Percentiles rank a stretch among this genome's conserved stretches.
Evolutionary conservation across 2,329 filamentous ascomycete species (phyloP).

Genomic region (Trichoderma sp.): DNA sequence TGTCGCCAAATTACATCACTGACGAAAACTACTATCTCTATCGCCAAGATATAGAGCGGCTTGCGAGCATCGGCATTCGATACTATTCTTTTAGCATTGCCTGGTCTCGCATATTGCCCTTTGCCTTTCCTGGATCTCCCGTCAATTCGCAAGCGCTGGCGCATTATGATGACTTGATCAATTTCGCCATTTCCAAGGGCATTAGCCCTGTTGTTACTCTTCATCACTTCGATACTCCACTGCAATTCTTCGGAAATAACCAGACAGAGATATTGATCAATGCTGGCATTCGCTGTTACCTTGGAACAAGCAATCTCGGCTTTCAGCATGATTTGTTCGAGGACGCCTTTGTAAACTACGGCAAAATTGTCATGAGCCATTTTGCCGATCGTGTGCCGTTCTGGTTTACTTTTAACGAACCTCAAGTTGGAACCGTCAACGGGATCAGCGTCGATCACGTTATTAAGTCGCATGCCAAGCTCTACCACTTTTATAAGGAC

Average conservation of each 20-base stretch:
- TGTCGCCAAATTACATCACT: not conserved
- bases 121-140: not conserved
- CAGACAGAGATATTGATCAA: not conserved
- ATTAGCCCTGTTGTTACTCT: not conserved
- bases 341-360: slow-evolving; percentile 57
- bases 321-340: slow-evolving; percentile 52
- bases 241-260: not conserved
- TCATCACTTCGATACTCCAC: not conserved
- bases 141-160: not conserved
- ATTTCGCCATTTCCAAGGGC: not conserved
- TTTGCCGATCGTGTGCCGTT: slow-evolving; percentile 55
- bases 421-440: slow-evolving; percentile 47
- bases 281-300: not conserved
- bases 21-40: not conserved
- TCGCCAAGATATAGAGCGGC: not conserved
- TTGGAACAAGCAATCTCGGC: slow-evolving; percentile 41
- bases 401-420: slow-evolving; percentile 61
- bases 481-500: slow-evolving; percentile 59
- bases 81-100: not conserved
- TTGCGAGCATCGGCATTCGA: not conserved
- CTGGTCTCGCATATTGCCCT: not conserved
- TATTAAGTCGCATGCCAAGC: slow-evolving; percentile 52
- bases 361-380: slow-evolving; percentile 55
- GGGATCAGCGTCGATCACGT: slow-evolving; percentile 46
- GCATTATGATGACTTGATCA: not conserved